Evolutionary conservation across 345 rosid genomes (phyloP).

Genomic region (Turnera subulata): DNA sequence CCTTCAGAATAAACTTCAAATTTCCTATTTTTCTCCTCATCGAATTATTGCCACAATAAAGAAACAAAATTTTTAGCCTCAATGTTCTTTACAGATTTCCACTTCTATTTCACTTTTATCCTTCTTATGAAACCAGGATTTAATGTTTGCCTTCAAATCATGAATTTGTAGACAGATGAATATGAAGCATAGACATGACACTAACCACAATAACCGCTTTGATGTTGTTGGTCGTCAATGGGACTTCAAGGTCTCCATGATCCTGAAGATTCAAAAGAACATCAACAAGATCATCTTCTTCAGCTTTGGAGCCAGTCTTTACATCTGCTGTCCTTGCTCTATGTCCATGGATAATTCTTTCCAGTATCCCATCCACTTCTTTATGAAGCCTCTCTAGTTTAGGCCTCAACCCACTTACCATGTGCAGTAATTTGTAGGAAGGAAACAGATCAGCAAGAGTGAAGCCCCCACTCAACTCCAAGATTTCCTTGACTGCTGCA

Average conservation of each 20-base stretch:
- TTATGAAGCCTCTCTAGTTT: conserved; percentile 13
- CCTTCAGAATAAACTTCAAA: too few relatives aligned
- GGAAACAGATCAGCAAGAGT: conserved; percentile 24
- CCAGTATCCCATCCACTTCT: conserved; percentile 12
- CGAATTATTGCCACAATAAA: too few relatives aligned
- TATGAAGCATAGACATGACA: neutral
- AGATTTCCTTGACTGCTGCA: neutral
- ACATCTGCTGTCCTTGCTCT: neutral
- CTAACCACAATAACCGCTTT: conserved; percentile 27
- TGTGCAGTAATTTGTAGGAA: conserved; percentile 16
- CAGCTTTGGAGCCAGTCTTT: neutral
- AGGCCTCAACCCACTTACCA: conserved; percentile 14
- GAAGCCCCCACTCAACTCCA: conserved; percentile 10
- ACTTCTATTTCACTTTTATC: neutral
- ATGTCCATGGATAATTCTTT: conserved; percentile 13
- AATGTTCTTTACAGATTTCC: too few relatives aligned
- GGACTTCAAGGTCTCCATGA: neutral
- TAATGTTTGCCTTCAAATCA: neutral
- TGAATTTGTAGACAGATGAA: neutral
- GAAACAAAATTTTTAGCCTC: too few relatives aligned
- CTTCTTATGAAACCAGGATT: neutral
- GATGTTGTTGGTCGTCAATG: conserved; percentile 23
- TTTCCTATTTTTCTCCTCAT: too few relatives aligned
- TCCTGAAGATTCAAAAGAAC: conserved; percentile 20
- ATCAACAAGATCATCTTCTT: conserved; percentile 16